Evolutionary conservation across 257 asterid genomes (phyloP).

Genomic region (Nicotiana obtusifolia): DNA sequence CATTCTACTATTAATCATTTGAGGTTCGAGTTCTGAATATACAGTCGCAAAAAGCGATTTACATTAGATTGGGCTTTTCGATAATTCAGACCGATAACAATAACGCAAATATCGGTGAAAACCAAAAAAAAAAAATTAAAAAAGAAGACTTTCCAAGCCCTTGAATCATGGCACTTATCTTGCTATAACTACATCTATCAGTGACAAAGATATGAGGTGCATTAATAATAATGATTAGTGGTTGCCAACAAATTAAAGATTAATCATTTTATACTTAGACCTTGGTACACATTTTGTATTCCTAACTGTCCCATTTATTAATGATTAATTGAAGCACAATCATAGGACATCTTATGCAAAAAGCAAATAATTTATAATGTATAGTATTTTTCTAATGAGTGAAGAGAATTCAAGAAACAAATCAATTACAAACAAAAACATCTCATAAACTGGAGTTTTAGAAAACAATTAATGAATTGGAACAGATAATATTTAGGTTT

Average conservation of each 20-base stretch:
- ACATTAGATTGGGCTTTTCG: too few species aligned
- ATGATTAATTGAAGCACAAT: conserved; percentile 2
- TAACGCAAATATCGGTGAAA: too few species aligned
- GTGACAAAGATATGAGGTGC: neutral
- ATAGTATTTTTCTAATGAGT: too few species aligned
- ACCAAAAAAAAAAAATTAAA: too few species aligned
- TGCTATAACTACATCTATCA: neutral
- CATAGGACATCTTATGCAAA: neutral
- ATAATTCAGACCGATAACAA: too few species aligned
- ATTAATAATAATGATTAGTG: conserved; percentile 2
- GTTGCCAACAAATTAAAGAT: conserved; percentile 3
- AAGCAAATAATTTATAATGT: neutral
- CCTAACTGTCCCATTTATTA: conserved; percentile 9
- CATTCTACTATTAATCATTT: too few species aligned
- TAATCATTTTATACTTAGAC: neutral
- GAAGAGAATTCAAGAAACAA: too few species aligned
- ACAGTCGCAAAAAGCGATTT: too few species aligned
- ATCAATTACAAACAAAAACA: neutral
- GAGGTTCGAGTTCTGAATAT: too few species aligned
- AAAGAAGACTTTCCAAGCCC: neutral
- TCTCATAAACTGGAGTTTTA: neutral
- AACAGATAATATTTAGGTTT: neutral
- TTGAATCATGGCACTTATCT: neutral
- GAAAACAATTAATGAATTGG: neutral
- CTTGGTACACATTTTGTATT: neutral